Evolutionary conservation across 306 rosid species (phyloP), one percentile per base, ranked within the genome.

Genomic region (Ziziphus jujuba): DNA sequence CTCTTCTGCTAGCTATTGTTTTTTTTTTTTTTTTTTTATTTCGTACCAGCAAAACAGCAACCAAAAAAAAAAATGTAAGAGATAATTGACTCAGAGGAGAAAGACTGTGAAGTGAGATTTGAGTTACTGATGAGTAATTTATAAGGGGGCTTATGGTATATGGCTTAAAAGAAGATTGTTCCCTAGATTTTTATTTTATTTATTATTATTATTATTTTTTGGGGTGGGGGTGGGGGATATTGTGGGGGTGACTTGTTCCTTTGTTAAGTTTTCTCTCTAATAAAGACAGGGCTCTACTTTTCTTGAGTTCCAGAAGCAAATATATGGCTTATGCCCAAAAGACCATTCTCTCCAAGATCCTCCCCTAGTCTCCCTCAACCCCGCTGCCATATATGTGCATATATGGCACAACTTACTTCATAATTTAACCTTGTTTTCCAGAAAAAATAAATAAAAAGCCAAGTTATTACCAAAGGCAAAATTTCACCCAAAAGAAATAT

Each of bases 241-340:
- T n/a, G n/a, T n/a, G n/a, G n/a, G 20, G 4, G 7, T 28, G 1
- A 2, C 0, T 19, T 13, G 70, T 25, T 61, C 21, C 4, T 13
- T 45, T 36, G 28, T 23, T 17, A 28, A 11, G 57, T 36, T 17
- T 60, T 21, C 47, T 65, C 64, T 65, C 78, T 69, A 82, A 78
- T 77, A 85, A 85, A 84, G 88, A 91, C 85, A 83, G 59, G 68
- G 63, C 61, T 73, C 81, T 76, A 76, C 88, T 84, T 84, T 84
- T 80, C 71, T 78, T 69, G 61, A 69, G 56, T 55, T 65, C 72
- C 72, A 53, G 28, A 11, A 66, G 15, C 9, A 6, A 16, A 20
- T 50, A 20, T 50, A 50, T 50, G 22, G 55, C 3, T 19, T 58
- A 70, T 59, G 40, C 61, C 72, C 28, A 38, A 56, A 50, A 25